Evolutionary conservation across 768 basidiomycete genomes (phyloP).

Genomic region (Mycena haematopus): DNA sequence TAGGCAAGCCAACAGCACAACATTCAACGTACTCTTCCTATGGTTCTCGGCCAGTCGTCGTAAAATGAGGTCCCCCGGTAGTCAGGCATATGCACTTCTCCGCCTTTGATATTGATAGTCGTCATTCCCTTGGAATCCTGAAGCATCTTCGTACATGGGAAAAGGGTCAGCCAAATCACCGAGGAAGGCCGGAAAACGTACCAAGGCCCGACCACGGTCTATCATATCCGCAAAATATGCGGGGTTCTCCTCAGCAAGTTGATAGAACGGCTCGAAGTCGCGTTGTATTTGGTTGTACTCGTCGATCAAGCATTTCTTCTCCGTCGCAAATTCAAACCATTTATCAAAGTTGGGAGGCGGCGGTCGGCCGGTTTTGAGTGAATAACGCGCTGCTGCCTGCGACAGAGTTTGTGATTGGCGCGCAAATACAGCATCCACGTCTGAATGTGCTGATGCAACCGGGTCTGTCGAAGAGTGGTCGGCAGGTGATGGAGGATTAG

Average conservation of each 20-base stretch:
- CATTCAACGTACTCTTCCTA: slow-evolving; percentile 14
- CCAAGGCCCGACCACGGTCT: slow-evolving; percentile 19
- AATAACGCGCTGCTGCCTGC: slow-evolving; percentile 30
- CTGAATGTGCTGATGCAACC: slow-evolving; percentile 9
- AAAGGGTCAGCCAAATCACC: background rate
- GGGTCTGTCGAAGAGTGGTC: slow-evolving; percentile 8
- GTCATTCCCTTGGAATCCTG: slow-evolving; percentile 27
- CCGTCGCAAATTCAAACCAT: slow-evolving; percentile 26
- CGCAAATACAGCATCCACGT: slow-evolving; percentile 15
- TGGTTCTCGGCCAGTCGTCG: slow-evolving; percentile 26
- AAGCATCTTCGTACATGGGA: slow-evolving; percentile 12
- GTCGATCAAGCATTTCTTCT: slow-evolving; percentile 30
- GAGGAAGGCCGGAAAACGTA: background rate
- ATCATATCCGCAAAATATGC: slow-evolving; percentile 26
- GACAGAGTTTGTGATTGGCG: slow-evolving; percentile 26
- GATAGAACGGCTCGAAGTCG: slow-evolving; percentile 31
- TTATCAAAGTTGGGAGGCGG: slow-evolving; percentile 28
- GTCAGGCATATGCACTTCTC: slow-evolving; percentile 20
- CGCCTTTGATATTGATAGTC: slow-evolving; percentile 26
- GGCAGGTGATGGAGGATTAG: background rate
- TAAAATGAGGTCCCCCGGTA: slow-evolving; percentile 26
- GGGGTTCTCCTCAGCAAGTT: slow-evolving; percentile 21
- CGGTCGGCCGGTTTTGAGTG: slow-evolving; percentile 25
- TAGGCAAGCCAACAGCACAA: background rate
- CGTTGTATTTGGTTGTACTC: slow-evolving; percentile 28